Percentiles rank a stretch among this genome's conserved stretches.
phyloP scores from a whole-genome alignment of 768 basidiomycete genomes.

The Boletus eberwhitei region DNA sequence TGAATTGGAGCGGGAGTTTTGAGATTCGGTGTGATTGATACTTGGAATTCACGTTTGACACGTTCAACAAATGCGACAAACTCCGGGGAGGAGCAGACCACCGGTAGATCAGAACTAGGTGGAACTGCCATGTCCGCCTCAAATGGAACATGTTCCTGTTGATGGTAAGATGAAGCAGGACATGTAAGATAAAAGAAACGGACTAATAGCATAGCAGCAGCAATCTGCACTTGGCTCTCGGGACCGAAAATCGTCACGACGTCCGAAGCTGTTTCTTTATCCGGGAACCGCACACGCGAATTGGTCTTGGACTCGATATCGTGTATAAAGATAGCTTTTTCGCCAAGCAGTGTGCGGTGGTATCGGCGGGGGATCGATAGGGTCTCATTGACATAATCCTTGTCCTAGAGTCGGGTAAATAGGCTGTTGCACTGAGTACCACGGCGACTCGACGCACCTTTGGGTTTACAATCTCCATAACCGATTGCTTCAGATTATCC shows the following conservation, averaged over 20 bases:
- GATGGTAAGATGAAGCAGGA: constrained; percentile 1
- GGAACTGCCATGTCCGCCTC: constrained; percentile 94
- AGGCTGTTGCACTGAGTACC: not conserved
- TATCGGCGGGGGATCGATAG: constrained; percentile 92
- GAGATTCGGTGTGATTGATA: constrained; percentile 81
- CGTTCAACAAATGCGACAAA: constrained; percentile 84
- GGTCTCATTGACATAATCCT: constrained; percentile 93
- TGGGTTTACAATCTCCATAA: constrained; percentile 96
- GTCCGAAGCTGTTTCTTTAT: constrained; percentile 92
- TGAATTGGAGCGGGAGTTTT: constrained; percentile 41
- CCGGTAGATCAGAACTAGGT: constrained; percentile 73
- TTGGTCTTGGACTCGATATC: constrained; percentile 98
- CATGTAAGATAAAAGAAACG: constrained; percentile 22
- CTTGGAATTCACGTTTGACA: constrained; percentile 91
- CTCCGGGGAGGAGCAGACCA: constrained; percentile 73
- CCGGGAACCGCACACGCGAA: constrained; percentile 87
- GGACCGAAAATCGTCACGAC: constrained; percentile 96
- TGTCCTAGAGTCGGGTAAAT: constrained; percentile 57
- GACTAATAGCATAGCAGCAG: constrained; percentile 92
- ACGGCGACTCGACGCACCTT: constrained; percentile 55
- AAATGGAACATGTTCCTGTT: constrained; percentile 91
- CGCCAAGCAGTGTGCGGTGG: constrained; percentile 91
- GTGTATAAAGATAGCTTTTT: constrained; percentile 95
- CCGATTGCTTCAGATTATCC: constrained; percentile 90
- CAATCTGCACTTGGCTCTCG: constrained; percentile 95